A percentile compares a stretch with the other conserved stretches of the same genome.
Conservation (phyloP, 2,329 filamentous ascomycete genomes). For the Phialophora macrospora region DNA sequence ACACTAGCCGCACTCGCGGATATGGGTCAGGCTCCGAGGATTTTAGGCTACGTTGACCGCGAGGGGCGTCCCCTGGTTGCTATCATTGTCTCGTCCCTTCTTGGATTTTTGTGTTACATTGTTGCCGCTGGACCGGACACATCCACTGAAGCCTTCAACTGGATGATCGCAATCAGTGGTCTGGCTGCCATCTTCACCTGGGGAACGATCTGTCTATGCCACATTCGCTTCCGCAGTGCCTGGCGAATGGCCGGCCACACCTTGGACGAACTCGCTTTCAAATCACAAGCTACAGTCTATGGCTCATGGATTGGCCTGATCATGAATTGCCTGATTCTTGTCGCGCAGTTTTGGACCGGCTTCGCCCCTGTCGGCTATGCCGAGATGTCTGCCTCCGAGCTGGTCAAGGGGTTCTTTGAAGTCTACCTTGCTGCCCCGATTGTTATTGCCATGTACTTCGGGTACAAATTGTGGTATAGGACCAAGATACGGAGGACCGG, state of each 20-base stretch:
- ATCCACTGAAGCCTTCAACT: slow-evolving; percentile 66
- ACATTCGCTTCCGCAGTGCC: slow-evolving; percentile 69
- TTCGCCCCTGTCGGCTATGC: slow-evolving; percentile 40
- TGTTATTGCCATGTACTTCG: slow-evolving; percentile 61
- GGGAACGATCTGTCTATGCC: slow-evolving; percentile 68
- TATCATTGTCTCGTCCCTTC: slow-evolving; percentile 67
- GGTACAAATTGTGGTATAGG: slow-evolving; percentile 74
- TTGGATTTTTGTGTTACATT: slow-evolving; percentile 79
- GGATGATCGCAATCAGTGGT: slow-evolving; percentile 77
- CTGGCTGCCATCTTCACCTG: slow-evolving; percentile 77
- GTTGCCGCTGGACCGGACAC: slow-evolving; percentile 59
- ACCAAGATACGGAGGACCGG: slow-evolving; percentile 70
- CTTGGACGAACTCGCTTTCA: slow-evolving; percentile 68
- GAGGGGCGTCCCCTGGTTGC: slow-evolving; percentile 78
- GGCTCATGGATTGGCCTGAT: slow-evolving; percentile 67
- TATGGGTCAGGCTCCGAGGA: slow-evolving; percentile 77
- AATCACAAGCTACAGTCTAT: slow-evolving; percentile 62
- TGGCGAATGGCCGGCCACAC: slow-evolving; percentile 64
- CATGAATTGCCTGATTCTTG: slow-evolving; percentile 60
- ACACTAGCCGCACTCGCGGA: slow-evolving; percentile 89
- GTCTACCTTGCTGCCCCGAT: slow-evolving; percentile 42
- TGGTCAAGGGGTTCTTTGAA: slow-evolving; percentile 41
- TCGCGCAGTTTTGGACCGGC: slow-evolving; percentile 55
- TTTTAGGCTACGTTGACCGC: slow-evolving; percentile 81
- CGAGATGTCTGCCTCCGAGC: slow-evolving; percentile 36